phyloP scores from a whole-genome alignment of 345 rosid genomes.

The Salix udensis region DNA sequence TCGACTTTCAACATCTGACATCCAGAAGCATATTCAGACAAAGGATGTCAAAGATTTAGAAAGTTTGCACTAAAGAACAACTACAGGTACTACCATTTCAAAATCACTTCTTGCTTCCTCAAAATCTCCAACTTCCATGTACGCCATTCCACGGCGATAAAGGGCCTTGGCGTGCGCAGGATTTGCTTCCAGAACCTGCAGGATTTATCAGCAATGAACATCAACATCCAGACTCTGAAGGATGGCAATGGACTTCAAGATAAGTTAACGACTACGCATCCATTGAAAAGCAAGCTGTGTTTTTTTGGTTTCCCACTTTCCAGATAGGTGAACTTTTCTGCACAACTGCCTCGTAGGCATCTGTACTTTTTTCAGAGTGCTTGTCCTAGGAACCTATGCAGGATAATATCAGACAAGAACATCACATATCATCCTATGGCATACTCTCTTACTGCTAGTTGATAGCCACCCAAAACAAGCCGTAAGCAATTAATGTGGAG shows the following conservation, averaged over 20 bases:
- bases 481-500: neutral
- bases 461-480: neutral
- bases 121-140: conserved; percentile 75
- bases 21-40: conserved; percentile 16
- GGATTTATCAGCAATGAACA: neutral
- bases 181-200: conserved; percentile 82
- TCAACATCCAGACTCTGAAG: conserved; percentile 2
- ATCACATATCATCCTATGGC: neutral
- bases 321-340: neutral
- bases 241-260: neutral
- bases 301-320: neutral
- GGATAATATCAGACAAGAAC: neutral
- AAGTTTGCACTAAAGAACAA: neutral
- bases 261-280: neutral
- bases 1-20: conserved; percentile 56
- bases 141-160: conserved; percentile 96
- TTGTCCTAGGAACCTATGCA: neutral
- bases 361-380: neutral
- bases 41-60: neutral
- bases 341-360: neutral
- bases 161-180: conserved; percentile 80
- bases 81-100: conserved; percentile 1
- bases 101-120: conserved; percentile 70
- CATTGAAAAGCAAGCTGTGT: neutral
- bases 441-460: neutral